Percentiles rank a stretch among this genome's conserved stretches.
Evolutionary conservation across 2,329 filamentous ascomycete species (phyloP).

Genomic region (Mariannaea sp.): DNA sequence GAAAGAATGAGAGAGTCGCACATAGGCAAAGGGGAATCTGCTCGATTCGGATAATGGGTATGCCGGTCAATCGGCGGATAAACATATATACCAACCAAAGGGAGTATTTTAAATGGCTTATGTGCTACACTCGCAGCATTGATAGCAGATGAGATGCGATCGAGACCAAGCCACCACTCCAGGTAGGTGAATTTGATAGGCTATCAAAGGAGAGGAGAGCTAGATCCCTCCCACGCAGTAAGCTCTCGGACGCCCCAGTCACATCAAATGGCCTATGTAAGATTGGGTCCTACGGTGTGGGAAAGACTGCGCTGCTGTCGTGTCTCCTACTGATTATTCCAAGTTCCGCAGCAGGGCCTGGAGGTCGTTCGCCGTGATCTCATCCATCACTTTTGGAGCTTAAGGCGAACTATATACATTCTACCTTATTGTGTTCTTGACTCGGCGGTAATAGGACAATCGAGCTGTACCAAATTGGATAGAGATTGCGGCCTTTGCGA

Average conservation of each 20-base stretch:
- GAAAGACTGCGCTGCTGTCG: conserved; percentile 17
- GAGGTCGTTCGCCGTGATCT: background rate
- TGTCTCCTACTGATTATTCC: conserved; percentile 21
- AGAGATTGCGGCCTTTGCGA: too few species aligned
- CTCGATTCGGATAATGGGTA: conserved; percentile 25
- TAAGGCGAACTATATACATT: conserved; percentile 14
- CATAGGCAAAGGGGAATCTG: conserved; percentile 19
- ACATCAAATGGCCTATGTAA: conserved; percentile 11
- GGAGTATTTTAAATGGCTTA: too few species aligned
- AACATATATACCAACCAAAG: too few species aligned
- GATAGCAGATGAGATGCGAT: conserved; percentile 11
- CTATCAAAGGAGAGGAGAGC: conserved; percentile 1
- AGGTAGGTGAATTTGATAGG: background rate
- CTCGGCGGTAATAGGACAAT: too few species aligned
- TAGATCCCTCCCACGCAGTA: conserved; percentile 1
- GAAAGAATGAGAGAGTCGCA: conserved; percentile 19
- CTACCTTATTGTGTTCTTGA: background rate
- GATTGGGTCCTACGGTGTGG: conserved; percentile 31
- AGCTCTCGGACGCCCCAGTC: background rate
- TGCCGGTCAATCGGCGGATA: conserved; percentile 7
- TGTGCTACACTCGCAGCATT: background rate
- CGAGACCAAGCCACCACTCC: conserved; percentile 28
- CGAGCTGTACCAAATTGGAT: too few species aligned
- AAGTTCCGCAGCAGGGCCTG: conserved; percentile 4
- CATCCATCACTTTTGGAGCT: background rate